These are phyloP conservation scores for Galium porrigens DNA, from an alignment of 305 asterid genomes.

Conservation along the genomic window DNA sequence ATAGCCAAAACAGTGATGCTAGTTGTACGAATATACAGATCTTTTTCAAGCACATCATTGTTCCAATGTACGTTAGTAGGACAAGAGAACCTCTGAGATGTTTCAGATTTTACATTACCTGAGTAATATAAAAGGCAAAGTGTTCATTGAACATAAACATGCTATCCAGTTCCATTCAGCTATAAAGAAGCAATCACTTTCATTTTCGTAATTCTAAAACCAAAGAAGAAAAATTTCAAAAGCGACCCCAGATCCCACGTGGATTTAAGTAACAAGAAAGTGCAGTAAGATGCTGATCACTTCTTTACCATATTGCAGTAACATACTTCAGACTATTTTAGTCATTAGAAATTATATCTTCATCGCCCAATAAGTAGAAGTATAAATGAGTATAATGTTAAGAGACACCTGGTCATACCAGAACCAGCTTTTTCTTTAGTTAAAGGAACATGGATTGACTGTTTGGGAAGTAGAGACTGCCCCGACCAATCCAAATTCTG, in stretches of 20 bases:
- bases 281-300: background rate
- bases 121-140: constrained; percentile 8
- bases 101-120: constrained; percentile 34
- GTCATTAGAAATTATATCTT: background rate
- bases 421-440: constrained; percentile 29
- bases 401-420: constrained; percentile 29
- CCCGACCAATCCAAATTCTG: constrained; percentile 47
- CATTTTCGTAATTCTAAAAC: background rate
- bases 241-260: background rate
- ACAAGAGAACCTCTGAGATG: constrained; percentile 36
- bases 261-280: background rate
- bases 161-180: background rate
- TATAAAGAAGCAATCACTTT: background rate
- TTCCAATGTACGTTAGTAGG: constrained; percentile 59
- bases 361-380: background rate
- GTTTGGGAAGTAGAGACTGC: constrained; percentile 29
- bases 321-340: background rate
- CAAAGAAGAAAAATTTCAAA: background rate
- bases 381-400: background rate
- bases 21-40: constrained; percentile 57
- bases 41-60: constrained; percentile 80
- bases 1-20: constrained; percentile 75
- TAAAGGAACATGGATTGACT: constrained; percentile 24
- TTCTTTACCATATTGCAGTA: background rate
- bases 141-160: background rate